phyloP scores from a whole-genome alignment of 2,329 filamentous ascomycete species.

The Pseudogymnoascus sp. region DNA sequence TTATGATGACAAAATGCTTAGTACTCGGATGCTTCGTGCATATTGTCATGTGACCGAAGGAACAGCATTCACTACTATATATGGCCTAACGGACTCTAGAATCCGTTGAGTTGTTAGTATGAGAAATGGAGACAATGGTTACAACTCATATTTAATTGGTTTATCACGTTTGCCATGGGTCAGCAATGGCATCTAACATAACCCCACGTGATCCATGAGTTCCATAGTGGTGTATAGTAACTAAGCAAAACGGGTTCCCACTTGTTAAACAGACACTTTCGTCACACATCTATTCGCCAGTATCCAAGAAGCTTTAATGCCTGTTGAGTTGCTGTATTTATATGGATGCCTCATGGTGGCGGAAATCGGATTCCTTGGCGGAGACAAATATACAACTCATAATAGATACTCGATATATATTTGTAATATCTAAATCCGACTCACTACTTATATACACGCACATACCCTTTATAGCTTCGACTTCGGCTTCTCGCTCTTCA shows the following conservation, averaged over 20 bases:
- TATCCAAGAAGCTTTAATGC: not conserved
- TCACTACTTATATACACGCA: not conserved
- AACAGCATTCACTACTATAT: not conserved
- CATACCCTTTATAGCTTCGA: constrained; percentile 30
- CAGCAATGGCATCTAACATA: not conserved
- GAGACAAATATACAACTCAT: not conserved
- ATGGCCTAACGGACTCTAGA: not conserved
- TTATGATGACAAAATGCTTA: not conserved
- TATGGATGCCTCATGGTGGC: not conserved
- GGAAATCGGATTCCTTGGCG: not conserved
- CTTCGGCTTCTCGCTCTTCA: constrained; percentile 53
- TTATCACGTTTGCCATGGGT: not conserved
- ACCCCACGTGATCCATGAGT: not conserved
- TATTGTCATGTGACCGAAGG: not conserved
- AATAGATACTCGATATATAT: not conserved
- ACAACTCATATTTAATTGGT: not conserved
- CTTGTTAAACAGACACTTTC: not conserved
- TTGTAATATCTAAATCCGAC: not conserved
- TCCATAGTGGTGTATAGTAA: too few relatives aligned
- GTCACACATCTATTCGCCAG: not conserved
- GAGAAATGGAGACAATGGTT: not conserved
- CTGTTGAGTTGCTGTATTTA: not conserved
- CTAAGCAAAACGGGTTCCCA: not conserved
- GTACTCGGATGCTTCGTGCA: not conserved
- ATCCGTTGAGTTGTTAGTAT: not conserved